Conservation (phyloP, 805 yeast species). For the Pichia exigua region DNA sequence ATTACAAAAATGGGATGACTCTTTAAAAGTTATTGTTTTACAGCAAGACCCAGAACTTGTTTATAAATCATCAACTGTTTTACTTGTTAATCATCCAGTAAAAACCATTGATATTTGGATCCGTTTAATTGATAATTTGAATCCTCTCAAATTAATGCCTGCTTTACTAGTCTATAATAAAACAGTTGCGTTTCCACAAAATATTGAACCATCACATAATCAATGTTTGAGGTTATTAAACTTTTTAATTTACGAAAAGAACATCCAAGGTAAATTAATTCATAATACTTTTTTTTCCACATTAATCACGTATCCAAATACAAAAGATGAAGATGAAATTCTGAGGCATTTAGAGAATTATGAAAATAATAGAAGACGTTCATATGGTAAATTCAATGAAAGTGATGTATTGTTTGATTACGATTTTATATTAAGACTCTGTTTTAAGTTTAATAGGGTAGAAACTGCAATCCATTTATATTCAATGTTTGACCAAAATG, state of each 20-base stretch:
- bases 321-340: conserved; percentile 37
- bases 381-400: conserved; percentile 6
- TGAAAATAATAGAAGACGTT: conserved; percentile 12
- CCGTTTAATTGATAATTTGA: conserved; percentile 40
- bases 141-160: conserved; percentile 63
- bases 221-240: conserved; percentile 60
- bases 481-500: conserved; percentile 58
- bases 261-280: conserved; percentile 39
- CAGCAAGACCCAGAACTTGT: conserved; percentile 41
- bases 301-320: conserved; percentile 43
- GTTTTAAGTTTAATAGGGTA: conserved; percentile 49
- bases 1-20: conserved; percentile 64
- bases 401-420: conserved; percentile 47
- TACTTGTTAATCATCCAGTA: conserved; percentile 60
- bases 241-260: conserved; percentile 40
- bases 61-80: conserved; percentile 60
- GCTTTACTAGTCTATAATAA: conserved; percentile 65
- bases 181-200: conserved; percentile 26
- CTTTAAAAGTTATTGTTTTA: conserved; percentile 49
- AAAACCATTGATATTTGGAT: conserved; percentile 78
- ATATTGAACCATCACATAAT: conserved; percentile 41
- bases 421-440: conserved; percentile 68
- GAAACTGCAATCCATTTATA: conserved; percentile 70
- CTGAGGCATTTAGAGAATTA: conserved; percentile 40
- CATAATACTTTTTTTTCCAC: conserved; percentile 68